Evolutionary conservation across 306 rosid genomes (phyloP).

Genomic region (Fragaria nilgerrensis): DNA sequence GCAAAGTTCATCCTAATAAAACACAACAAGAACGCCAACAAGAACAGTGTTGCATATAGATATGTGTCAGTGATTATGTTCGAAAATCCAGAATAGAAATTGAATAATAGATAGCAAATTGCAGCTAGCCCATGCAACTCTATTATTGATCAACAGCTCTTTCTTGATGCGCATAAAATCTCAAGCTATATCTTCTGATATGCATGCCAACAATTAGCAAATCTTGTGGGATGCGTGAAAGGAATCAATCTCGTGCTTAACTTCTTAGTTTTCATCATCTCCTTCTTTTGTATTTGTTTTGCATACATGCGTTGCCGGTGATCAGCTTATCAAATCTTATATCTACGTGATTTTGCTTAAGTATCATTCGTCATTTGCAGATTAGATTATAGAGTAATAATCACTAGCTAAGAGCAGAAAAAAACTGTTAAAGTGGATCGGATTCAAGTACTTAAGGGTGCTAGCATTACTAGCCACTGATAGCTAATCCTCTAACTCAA

Average conservation of each 20-base stretch:
- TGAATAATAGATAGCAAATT: not conserved
- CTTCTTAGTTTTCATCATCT: not conserved
- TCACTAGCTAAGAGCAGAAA: too few species aligned
- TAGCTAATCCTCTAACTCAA: too few species aligned
- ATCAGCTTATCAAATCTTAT: too few species aligned
- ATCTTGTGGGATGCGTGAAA: constrained; percentile 57
- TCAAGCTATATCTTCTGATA: constrained; percentile 19
- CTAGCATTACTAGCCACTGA: too few species aligned
- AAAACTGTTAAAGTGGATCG: not conserved
- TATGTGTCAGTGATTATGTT: constrained; percentile 9
- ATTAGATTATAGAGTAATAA: not conserved
- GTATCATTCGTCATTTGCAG: not conserved
- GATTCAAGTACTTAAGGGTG: too few species aligned
- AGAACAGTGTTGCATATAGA: not conserved
- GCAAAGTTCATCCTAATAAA: not conserved
- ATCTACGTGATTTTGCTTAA: too few species aligned
- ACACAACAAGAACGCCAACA: not conserved
- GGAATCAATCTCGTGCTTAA: constrained; percentile 37
- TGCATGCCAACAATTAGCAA: constrained; percentile 33
- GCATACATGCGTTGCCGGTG: not conserved
- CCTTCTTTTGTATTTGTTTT: not conserved
- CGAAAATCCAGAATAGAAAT: not conserved
- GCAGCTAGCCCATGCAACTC: constrained; percentile 7
- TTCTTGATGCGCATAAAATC: constrained; percentile 39
- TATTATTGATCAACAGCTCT: not conserved